Percentiles rank a stretch among this genome's conserved stretches.
phyloP scores from a whole-genome alignment of 2,329 filamentous ascomycete species.

The Clathrospora elynae region DNA sequence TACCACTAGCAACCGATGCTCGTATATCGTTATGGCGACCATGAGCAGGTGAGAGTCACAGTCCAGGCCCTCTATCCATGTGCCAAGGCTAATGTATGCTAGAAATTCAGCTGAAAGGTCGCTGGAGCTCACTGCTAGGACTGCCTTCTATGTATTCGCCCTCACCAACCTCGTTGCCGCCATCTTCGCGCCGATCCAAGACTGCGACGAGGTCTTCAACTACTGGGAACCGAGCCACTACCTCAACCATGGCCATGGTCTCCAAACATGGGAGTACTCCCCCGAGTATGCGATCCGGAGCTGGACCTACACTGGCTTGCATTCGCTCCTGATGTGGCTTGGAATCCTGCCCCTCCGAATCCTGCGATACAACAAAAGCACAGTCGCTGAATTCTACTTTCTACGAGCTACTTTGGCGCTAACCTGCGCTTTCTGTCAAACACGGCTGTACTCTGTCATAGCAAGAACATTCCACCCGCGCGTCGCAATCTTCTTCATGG shows the following conservation, averaged over 20 bases:
- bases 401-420: constrained; percentile 77
- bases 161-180: constrained; percentile 76
- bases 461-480: constrained; percentile 77
- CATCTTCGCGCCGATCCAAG: constrained; percentile 85
- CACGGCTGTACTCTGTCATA: constrained; percentile 77
- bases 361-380: constrained; percentile 42
- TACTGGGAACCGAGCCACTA: constrained; percentile 99
- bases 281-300: constrained; percentile 93
- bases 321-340: constrained; percentile 73
- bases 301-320: constrained; percentile 86
- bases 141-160: constrained; percentile 81
- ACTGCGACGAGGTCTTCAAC: constrained; percentile 98
- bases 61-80: too few relatives aligned
- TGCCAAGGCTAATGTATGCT: constrained; percentile 11
- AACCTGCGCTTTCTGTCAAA: constrained; percentile 79
- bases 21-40: too few relatives aligned
- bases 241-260: constrained; percentile 85
- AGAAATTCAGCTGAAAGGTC: constrained; percentile 30
- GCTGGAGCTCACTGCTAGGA: constrained; percentile 66
- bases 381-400: constrained; percentile 78
- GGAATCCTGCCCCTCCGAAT: constrained; percentile 59
- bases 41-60: too few relatives aligned
- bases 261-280: constrained; percentile 99
- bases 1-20: too few relatives aligned
- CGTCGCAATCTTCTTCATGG: constrained; percentile 82